Evolutionary conservation across 768 basidiomycete genomes (phyloP).

Genomic region (Clavaria fumosa): DNA sequence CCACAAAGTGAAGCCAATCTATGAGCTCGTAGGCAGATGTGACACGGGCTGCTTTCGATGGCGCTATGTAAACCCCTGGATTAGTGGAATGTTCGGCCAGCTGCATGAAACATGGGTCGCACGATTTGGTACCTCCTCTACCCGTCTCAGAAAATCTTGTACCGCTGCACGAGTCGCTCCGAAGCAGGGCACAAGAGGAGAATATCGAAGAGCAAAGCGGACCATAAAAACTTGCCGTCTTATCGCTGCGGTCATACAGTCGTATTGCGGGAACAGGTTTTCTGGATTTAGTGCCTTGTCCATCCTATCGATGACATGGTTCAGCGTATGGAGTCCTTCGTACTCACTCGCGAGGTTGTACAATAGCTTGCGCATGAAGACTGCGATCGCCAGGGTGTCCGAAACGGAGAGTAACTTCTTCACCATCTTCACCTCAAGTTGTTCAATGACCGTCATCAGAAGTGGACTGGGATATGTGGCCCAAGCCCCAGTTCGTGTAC

Average conservation of each 20-base stretch:
- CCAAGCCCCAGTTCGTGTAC: constrained; percentile 9
- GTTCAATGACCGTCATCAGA: constrained; percentile 67
- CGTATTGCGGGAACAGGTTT: constrained; percentile 20
- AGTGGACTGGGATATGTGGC: constrained; percentile 51
- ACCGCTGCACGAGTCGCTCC: constrained; percentile 15
- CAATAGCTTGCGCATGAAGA: constrained; percentile 50
- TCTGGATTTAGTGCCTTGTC: constrained; percentile 18
- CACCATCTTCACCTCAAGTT: constrained; percentile 52
- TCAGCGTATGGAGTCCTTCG: constrained; percentile 26
- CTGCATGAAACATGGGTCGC: constrained; percentile 13
- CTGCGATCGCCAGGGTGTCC: constrained; percentile 44
- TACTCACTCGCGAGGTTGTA: constrained; percentile 42
- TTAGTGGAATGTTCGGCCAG: neutral
- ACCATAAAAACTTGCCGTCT: constrained; percentile 31
- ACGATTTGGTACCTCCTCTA: constrained; percentile 34
- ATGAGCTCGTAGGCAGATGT: constrained; percentile 38
- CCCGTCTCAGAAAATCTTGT: constrained; percentile 27
- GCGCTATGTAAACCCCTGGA: constrained; percentile 20
- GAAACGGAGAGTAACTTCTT: constrained; percentile 38
- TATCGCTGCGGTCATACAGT: constrained; percentile 25
- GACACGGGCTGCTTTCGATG: constrained; percentile 19
- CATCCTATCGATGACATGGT: constrained; percentile 21
- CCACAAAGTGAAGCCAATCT: constrained; percentile 44
- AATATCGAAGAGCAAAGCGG: constrained; percentile 19
- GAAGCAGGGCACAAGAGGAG: constrained; percentile 3